phyloP scores from a whole-genome alignment of 1,139 yeast genomes.

The Saccharomycopsis phalli region DNA sequence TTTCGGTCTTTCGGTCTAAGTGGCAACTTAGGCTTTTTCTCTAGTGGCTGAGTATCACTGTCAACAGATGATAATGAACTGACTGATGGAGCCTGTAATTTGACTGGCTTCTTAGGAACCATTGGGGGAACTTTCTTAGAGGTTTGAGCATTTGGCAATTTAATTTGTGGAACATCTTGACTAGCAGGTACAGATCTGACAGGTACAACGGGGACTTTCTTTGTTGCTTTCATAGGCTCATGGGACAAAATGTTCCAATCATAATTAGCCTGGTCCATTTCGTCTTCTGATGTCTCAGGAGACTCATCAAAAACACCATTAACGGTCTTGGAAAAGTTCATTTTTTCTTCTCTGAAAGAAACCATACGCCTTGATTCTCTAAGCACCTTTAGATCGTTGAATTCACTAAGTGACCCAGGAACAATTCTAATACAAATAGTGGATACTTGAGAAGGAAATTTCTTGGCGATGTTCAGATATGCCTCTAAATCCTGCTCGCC shows the following conservation, averaged over 20 bases:
- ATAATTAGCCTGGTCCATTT: conserved; percentile 17
- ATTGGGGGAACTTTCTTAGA: conserved; percentile 22
- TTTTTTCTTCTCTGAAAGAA: conserved; percentile 16
- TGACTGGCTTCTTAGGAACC: conserved; percentile 24
- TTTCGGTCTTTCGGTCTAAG: neutral
- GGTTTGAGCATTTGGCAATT: too few relatives aligned
- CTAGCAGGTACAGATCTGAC: conserved; percentile 3
- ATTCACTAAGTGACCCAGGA: conserved; percentile 52
- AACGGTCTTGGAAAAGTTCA: neutral
- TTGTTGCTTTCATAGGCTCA: conserved; percentile 3
- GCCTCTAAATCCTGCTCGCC: conserved; percentile 96
- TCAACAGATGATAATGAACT: conserved; percentile 23
- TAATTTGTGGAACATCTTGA: too few relatives aligned
- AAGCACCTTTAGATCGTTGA: conserved; percentile 33
- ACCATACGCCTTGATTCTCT: conserved; percentile 29
- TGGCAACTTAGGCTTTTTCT: neutral
- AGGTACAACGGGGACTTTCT: neutral
- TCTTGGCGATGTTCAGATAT: conserved; percentile 59
- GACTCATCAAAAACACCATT: conserved; percentile 1
- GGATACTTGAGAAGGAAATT: conserved; percentile 51
- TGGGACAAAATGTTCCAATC: conserved; percentile 20
- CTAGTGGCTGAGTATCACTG: neutral
- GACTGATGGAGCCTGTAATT: conserved; percentile 5
- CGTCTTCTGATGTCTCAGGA: conserved; percentile 17
- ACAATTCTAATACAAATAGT: conserved; percentile 82